Percentiles rank a stretch among this genome's conserved stretches.
Conservation (phyloP, 495 filamentous ascomycete species). For the Rostrohypoxylon terebratum region DNA sequence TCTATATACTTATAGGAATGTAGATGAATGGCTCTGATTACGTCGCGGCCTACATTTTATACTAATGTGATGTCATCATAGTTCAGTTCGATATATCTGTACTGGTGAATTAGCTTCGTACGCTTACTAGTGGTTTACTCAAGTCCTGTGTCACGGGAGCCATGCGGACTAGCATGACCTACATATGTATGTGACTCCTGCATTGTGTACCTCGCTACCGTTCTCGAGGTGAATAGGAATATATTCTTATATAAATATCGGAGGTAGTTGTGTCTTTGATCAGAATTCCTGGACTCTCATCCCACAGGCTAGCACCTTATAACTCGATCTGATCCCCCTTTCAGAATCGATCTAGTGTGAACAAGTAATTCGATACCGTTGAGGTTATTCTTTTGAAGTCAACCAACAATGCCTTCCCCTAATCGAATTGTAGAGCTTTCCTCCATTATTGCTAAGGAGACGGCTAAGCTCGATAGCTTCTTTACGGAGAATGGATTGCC, state of each 20-base stretch:
- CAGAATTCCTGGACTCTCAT: background rate
- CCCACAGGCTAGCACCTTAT: background rate
- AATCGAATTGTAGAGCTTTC: constrained; percentile 39
- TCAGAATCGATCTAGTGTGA: background rate
- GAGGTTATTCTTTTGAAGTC: background rate
- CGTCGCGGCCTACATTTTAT: background rate
- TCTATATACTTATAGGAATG: background rate
- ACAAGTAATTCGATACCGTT: background rate
- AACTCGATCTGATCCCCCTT: background rate
- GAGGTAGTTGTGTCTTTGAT: background rate
- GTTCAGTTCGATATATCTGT: background rate
- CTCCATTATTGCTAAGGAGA: constrained; percentile 26
- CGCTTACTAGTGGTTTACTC: background rate
- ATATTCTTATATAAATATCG: background rate
- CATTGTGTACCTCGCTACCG: background rate
- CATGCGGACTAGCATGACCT: background rate
- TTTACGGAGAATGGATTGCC: constrained; percentile 20
- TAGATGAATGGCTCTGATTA: background rate
- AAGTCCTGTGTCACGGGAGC: background rate
- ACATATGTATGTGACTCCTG: constrained; percentile 1
- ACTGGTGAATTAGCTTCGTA: background rate
- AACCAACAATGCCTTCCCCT: constrained; percentile 7
- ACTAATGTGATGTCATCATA: background rate
- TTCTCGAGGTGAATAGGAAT: background rate
- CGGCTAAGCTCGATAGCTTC: constrained; percentile 26